Evolutionary conservation across 2,329 filamentous ascomycete genomes (phyloP).

Genomic region (Fusarium virguliforme): DNA sequence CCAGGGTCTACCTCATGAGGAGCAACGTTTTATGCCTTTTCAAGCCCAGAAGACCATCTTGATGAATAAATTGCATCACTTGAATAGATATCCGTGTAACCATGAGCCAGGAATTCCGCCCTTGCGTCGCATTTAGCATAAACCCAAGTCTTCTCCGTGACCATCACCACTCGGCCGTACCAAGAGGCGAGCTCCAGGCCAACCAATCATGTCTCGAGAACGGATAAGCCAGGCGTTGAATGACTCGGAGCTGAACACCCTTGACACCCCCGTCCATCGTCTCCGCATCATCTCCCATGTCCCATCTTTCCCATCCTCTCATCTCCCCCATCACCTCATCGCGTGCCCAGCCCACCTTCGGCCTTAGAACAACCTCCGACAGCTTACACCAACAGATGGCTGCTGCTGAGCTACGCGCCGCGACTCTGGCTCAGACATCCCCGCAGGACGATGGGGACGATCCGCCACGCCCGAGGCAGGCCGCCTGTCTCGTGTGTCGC

Average conservation of each 20-base stretch:
- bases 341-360: slow-evolving; percentile 32
- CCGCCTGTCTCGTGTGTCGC: slow-evolving; percentile 76
- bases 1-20: too few species aligned
- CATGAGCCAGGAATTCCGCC: too few species aligned
- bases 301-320: slow-evolving; percentile 13
- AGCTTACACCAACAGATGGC: slow-evolving; percentile 26
- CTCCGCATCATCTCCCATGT: slow-evolving; percentile 33
- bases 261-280: slow-evolving; percentile 2
- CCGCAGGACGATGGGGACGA: slow-evolving; percentile 47
- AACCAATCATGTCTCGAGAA: slow-evolving; percentile 37
- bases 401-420: slow-evolving; percentile 28
- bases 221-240: not conserved
- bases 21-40: too few species aligned
- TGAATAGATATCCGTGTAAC: too few species aligned
- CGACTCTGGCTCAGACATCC: slow-evolving; percentile 36
- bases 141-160: too few species aligned
- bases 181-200: slow-evolving; percentile 23
- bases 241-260: slow-evolving; percentile 9
- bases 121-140: too few species aligned
- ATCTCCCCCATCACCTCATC: slow-evolving; percentile 23
- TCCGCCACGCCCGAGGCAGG: slow-evolving; percentile 56
- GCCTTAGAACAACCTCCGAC: slow-evolving; percentile 40
- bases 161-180: slow-evolving; percentile 1
- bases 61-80: too few species aligned
- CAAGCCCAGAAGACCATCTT: too few species aligned